Conservation (phyloP, 352 stramenopile genomes). For the Globisporangium emineosum region DNA sequence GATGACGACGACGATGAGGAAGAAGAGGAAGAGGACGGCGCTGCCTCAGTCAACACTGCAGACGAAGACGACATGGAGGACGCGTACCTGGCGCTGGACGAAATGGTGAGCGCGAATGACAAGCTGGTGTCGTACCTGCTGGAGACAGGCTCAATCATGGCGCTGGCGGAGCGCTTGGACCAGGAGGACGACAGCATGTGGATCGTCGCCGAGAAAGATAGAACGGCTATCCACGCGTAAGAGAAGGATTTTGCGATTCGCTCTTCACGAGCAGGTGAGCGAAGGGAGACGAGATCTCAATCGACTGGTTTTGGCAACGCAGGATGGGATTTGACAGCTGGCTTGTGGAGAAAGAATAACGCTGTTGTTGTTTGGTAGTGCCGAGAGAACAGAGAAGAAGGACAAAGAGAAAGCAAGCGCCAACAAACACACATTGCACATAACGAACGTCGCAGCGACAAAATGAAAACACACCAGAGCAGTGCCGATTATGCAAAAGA, state of each 20-base stretch:
- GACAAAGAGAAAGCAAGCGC: background rate
- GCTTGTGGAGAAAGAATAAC: background rate
- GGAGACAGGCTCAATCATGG: slow-evolving; percentile 85
- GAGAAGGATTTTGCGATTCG: background rate
- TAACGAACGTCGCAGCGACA: background rate
- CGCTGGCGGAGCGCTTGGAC: slow-evolving; percentile 74
- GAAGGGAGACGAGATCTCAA: background rate
- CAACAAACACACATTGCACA: background rate
- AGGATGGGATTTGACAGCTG: background rate
- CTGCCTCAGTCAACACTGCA: slow-evolving; percentile 1
- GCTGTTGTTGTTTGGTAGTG: background rate
- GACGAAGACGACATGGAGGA: slow-evolving; percentile 24
- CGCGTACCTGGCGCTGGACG: slow-evolving; percentile 56
- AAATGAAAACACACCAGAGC: too few species aligned
- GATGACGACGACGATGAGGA: slow-evolving; percentile 23
- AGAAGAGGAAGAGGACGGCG: slow-evolving; percentile 41
- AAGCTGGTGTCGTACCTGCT: slow-evolving; percentile 83
- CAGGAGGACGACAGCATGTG: slow-evolving; percentile 83
- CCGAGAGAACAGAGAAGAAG: background rate
- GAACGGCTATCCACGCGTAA: slow-evolving; percentile 77
- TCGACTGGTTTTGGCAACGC: background rate
- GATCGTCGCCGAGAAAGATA: slow-evolving; percentile 83
- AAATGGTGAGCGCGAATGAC: slow-evolving; percentile 84
- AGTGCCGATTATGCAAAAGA: background rate
- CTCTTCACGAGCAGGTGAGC: background rate